These are phyloP conservation scores for Tetrapisispora phaffii DNA, from an alignment of 805 yeast species.

Conservation along the genomic window DNA sequence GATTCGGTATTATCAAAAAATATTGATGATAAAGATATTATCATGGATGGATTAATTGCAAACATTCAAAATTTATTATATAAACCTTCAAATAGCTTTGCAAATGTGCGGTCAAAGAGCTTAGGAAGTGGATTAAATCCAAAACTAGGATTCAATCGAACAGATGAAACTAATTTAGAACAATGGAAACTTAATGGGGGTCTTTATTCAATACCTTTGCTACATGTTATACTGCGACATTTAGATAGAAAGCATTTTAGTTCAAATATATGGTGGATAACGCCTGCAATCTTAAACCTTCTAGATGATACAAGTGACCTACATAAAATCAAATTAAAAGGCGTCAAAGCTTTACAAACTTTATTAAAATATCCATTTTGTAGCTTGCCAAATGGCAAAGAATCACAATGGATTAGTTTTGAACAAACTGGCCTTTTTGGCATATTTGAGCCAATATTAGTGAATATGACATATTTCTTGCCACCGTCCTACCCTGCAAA, in stretches of 20 bases:
- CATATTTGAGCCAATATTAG: slow-evolving; percentile 19
- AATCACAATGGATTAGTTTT: slow-evolving; percentile 17
- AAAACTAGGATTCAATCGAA: slow-evolving; percentile 8
- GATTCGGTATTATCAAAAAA: neutral
- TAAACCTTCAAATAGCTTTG: neutral
- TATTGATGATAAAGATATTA: neutral
- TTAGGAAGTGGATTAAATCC: slow-evolving; percentile 10
- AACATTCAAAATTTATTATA: slow-evolving; percentile 1
- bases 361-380: slow-evolving; percentile 14
- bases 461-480: slow-evolving; percentile 19
- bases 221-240: slow-evolving; percentile 14
- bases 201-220: slow-evolving; percentile 17
- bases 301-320: slow-evolving; percentile 25
- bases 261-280: slow-evolving; percentile 26
- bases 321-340: slow-evolving; percentile 16
- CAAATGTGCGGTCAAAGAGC: neutral
- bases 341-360: slow-evolving; percentile 15
- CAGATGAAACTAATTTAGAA: slow-evolving; percentile 14
- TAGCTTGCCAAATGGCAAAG: slow-evolving; percentile 1
- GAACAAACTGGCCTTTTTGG: slow-evolving; percentile 19
- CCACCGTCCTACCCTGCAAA: slow-evolving; percentile 21
- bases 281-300: slow-evolving; percentile 26
- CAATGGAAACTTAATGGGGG: slow-evolving; percentile 22
- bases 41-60: neutral
- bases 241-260: slow-evolving; percentile 16